These are phyloP conservation scores for Casuarina glauca DNA, from an alignment of 306 rosid species.

Conservation along the genomic window DNA sequence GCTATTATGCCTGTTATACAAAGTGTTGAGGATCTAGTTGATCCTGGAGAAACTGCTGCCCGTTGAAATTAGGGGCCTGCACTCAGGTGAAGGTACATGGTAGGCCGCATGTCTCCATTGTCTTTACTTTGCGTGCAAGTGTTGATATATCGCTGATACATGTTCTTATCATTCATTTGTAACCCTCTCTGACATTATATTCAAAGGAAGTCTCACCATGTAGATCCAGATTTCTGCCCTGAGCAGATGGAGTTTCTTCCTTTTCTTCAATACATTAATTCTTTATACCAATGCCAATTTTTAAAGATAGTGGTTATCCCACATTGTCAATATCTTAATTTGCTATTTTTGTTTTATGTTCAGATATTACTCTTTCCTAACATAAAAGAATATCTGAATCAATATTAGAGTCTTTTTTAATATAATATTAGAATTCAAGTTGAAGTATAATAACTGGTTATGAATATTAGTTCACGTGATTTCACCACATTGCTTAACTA, in stretches of 20 bases:
- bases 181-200: constrained; percentile 2
- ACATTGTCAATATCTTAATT: too few relatives aligned
- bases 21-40: constrained; percentile 15
- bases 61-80: constrained; percentile 23
- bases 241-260: neutral
- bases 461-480: too few relatives aligned
- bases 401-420: too few relatives aligned
- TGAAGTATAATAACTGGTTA: too few relatives aligned
- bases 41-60: constrained; percentile 28
- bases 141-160: constrained; percentile 14
- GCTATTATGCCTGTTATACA: neutral
- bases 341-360: too few relatives aligned
- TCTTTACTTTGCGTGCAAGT: constrained; percentile 9
- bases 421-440: too few relatives aligned
- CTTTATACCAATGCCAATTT: neutral
- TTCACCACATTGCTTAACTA: too few relatives aligned
- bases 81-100: constrained; percentile 17
- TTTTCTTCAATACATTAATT: neutral
- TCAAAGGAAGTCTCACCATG: constrained; percentile 23
- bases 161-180: constrained; percentile 18
- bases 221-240: constrained; percentile 35
- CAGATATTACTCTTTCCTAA: too few relatives aligned
- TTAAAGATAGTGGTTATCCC: too few relatives aligned
- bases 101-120: constrained; percentile 22
- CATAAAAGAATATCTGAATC: too few relatives aligned